Conservation (phyloP, 352 stramenopile species). For the Halophytophthora batemanensis region DNA sequence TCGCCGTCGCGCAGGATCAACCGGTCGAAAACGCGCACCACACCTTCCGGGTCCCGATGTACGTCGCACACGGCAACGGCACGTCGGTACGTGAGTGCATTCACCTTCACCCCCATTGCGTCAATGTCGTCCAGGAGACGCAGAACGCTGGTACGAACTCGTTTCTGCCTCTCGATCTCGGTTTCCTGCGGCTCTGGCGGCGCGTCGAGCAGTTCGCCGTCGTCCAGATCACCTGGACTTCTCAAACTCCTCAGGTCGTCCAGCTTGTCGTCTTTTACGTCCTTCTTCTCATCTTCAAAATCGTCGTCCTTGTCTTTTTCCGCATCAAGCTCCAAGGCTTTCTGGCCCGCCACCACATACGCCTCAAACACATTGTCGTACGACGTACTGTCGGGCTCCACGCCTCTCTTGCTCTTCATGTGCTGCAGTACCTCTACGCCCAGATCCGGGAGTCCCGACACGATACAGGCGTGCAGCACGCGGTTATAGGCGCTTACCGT, state of each 20-base stretch:
- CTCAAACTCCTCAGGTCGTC: constrained; percentile 3
- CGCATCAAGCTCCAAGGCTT: constrained; percentile 16
- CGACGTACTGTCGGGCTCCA: constrained; percentile 37
- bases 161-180: constrained; percentile 15
- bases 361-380: constrained; percentile 62
- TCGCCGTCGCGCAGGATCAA: constrained; percentile 17
- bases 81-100: constrained; percentile 31
- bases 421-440: constrained; percentile 43
- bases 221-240: neutral
- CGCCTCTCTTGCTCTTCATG: constrained; percentile 25
- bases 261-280: constrained; percentile 9
- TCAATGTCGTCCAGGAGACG: constrained; percentile 38
- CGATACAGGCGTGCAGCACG: constrained; percentile 52
- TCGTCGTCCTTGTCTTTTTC: constrained; percentile 18
- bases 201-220: neutral
- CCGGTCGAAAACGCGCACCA: constrained; percentile 35
- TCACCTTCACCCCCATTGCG: constrained; percentile 3
- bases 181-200: neutral
- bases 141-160: constrained; percentile 23
- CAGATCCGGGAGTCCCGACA: constrained; percentile 27
- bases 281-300: constrained; percentile 12
- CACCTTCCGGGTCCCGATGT: constrained; percentile 36
- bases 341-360: constrained; percentile 29
- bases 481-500: constrained; percentile 52
- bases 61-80: constrained; percentile 39